Evolutionary conservation across 768 basidiomycete species (phyloP).

Genomic region (Stropharia rugosoannulata): DNA sequence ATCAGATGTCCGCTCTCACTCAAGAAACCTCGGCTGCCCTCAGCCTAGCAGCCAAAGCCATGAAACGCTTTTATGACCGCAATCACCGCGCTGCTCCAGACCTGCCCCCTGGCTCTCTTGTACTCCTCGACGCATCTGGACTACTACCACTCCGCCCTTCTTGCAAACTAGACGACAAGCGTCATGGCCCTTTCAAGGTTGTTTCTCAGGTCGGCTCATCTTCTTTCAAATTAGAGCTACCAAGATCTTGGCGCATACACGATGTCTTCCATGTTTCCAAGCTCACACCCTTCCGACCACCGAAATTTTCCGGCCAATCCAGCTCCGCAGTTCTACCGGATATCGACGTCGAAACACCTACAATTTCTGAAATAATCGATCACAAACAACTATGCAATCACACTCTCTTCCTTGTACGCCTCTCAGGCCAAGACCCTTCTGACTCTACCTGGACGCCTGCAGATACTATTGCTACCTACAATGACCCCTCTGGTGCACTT

Average conservation of each 20-base stretch:
- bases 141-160: too few relatives aligned
- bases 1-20: slow-evolving; percentile 17
- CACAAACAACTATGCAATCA: neutral
- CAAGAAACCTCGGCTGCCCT: slow-evolving; percentile 15
- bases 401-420: neutral
- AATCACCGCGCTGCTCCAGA: neutral
- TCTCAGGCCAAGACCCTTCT: neutral
- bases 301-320: neutral
- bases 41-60: slow-evolving; percentile 15
- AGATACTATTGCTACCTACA: neutral
- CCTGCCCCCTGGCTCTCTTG: neutral
- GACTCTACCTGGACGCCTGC: neutral
- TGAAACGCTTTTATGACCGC: too few relatives aligned
- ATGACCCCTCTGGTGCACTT: neutral
- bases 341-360: neutral
- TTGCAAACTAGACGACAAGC: too few relatives aligned
- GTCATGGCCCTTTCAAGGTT: too few relatives aligned
- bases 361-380: neutral
- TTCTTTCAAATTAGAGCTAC: too few relatives aligned
- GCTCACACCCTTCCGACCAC: neutral
- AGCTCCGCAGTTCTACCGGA: neutral
- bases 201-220: too few relatives aligned
- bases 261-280: neutral
- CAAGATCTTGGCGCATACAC: neutral
- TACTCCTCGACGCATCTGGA: neutral